These are phyloP conservation scores for Fusarium scirpi DNA, from an alignment of 2,329 filamentous ascomycete genomes.

Conservation along the genomic window DNA sequence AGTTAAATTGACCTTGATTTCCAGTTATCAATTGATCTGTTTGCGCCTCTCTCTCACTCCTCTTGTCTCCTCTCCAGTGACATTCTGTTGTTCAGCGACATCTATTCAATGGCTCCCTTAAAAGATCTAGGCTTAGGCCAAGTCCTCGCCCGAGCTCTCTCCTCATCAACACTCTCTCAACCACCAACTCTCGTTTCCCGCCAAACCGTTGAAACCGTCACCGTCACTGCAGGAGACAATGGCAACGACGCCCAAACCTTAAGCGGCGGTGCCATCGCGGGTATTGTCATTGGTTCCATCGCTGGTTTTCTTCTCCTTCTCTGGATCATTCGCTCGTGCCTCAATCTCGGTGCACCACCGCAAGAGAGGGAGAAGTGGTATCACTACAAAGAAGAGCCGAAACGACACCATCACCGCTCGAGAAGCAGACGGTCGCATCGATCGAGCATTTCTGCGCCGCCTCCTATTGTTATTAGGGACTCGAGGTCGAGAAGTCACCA, in stretches of 20 bases:
- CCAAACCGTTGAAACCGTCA: slow-evolving; percentile 48
- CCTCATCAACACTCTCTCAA: slow-evolving; percentile 26
- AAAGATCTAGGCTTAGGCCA: slow-evolving; percentile 28
- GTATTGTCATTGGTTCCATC: slow-evolving; percentile 27
- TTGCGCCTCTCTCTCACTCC: not conserved
- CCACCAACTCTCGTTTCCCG: slow-evolving; percentile 34
- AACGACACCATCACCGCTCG: slow-evolving; percentile 38
- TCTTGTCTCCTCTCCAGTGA: not conserved
- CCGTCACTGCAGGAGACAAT: slow-evolving; percentile 45
- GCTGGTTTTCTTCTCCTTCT: slow-evolving; percentile 54
- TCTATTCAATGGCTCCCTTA: slow-evolving; percentile 34
- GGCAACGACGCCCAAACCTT: slow-evolving; percentile 45
- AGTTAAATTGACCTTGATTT: slow-evolving; percentile 7
- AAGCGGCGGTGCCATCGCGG: slow-evolving; percentile 59
- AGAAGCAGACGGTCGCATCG: slow-evolving; percentile 39
- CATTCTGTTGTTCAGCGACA: not conserved
- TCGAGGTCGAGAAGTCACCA: slow-evolving; percentile 40
- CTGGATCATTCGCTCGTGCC: slow-evolving; percentile 62
- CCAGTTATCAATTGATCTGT: not conserved
- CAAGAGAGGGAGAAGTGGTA: slow-evolving; percentile 51
- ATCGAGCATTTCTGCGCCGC: slow-evolving; percentile 44
- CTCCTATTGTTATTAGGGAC: slow-evolving; percentile 40
- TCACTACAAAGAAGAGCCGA: slow-evolving; percentile 45
- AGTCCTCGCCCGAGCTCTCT: slow-evolving; percentile 29
- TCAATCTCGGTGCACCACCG: slow-evolving; percentile 55